Conservation (phyloP, 108 stramenopile species). For the Cyclostephanos invisitatus region DNA sequence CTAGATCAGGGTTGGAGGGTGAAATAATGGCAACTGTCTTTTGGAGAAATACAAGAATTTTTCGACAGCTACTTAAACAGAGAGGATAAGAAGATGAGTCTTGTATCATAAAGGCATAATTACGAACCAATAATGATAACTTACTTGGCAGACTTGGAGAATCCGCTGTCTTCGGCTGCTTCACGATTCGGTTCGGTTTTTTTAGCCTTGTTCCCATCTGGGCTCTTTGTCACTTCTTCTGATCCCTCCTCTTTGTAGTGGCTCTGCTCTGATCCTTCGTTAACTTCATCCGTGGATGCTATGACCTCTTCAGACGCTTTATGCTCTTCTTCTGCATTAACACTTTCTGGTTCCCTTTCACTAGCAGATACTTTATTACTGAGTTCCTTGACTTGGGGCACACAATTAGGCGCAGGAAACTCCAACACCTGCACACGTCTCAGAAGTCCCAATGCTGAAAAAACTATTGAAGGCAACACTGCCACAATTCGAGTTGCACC, state of each 20-base stretch:
- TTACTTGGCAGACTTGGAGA: constrained; percentile 45
- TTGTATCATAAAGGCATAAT: neutral
- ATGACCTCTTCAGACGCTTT: neutral
- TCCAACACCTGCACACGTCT: constrained; percentile 63
- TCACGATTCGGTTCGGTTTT: no score
- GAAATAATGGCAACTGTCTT: constrained; percentile 85
- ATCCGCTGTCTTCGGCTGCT: constrained; percentile 21
- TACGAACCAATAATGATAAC: neutral
- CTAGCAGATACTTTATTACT: constrained; percentile 13
- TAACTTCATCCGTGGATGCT: neutral
- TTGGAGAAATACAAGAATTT: constrained; percentile 94
- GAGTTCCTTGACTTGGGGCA: neutral
- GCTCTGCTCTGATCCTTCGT: neutral
- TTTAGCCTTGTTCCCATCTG: constrained; percentile 20
- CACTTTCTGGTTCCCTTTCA: constrained; percentile 3
- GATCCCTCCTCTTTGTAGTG: constrained; percentile 7
- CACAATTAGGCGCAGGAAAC: constrained; percentile 16
- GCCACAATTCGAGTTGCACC: constrained; percentile 60
- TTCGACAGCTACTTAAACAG: constrained; percentile 63
- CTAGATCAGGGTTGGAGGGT: constrained; percentile 69
- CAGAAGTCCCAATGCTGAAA: constrained; percentile 76
- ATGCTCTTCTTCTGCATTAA: neutral
- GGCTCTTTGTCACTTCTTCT: constrained; percentile 16
- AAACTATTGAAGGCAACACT: constrained; percentile 86
- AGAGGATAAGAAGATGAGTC: neutral